Percentiles rank a stretch among this genome's conserved stretches.
phyloP scores from a whole-genome alignment of 2,329 filamentous ascomycete genomes.

The Fusarium sarcochroum region DNA sequence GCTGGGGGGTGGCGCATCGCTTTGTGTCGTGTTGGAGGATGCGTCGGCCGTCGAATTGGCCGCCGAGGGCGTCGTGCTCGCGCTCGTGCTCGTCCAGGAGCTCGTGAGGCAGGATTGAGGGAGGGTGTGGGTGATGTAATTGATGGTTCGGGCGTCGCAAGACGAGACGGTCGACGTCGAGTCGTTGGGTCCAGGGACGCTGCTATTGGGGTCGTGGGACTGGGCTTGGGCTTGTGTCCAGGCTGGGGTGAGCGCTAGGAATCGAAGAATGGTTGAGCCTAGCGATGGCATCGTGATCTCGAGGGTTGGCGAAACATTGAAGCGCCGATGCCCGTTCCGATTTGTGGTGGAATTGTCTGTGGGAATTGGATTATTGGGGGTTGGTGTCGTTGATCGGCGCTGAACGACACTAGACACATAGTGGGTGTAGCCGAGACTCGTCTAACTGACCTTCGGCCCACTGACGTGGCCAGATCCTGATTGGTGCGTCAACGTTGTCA shows the following conservation, averaged over 20 bases:
- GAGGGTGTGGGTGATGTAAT: slow-evolving; percentile 84
- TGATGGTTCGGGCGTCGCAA: slow-evolving; percentile 76
- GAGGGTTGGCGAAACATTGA: slow-evolving; percentile 33
- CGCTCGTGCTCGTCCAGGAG: slow-evolving; percentile 65
- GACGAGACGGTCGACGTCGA: slow-evolving; percentile 29
- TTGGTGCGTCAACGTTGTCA: slow-evolving; percentile 9
- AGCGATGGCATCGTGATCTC: slow-evolving; percentile 39
- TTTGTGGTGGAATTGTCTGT: slow-evolving; percentile 6
- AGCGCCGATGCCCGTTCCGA: background rate
- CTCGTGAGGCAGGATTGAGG: slow-evolving; percentile 82
- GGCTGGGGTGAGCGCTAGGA: slow-evolving; percentile 22
- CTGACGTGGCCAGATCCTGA: slow-evolving; percentile 16
- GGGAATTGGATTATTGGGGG: slow-evolving; percentile 12
- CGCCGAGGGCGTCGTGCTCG: slow-evolving; percentile 49
- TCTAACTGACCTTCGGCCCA: slow-evolving; percentile 19
- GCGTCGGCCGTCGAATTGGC: slow-evolving; percentile 16
- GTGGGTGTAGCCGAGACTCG: slow-evolving; percentile 19
- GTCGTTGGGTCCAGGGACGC: slow-evolving; percentile 15
- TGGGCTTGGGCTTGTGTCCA: slow-evolving; percentile 23
- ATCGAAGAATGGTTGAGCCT: slow-evolving; percentile 29
- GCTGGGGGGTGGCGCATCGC: slow-evolving; percentile 19
- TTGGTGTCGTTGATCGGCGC: slow-evolving; percentile 26
- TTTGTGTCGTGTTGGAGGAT: slow-evolving; percentile 1
- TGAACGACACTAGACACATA: slow-evolving; percentile 22
- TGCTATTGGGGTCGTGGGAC: slow-evolving; percentile 10